These are phyloP conservation scores for Hypomyces perniciosus DNA, from an alignment of 2,329 filamentous ascomycete genomes.

Conservation along the genomic window DNA sequence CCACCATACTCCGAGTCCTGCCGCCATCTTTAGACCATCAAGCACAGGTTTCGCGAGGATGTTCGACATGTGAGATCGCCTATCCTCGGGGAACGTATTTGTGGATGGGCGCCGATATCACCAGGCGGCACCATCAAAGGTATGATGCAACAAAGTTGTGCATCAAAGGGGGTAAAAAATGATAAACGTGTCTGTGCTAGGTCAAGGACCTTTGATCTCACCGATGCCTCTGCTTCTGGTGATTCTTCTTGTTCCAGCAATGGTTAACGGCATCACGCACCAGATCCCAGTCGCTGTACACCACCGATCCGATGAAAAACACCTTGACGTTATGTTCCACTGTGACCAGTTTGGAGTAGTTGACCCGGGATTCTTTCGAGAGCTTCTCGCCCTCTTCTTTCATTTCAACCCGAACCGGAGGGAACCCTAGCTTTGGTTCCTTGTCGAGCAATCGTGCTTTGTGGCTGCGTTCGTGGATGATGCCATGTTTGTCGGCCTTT, in stretches of 20 bases:
- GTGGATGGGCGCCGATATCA: constrained; percentile 17
- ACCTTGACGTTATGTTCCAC: constrained; percentile 54
- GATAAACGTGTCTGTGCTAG: constrained; percentile 14
- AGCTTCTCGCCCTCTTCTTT: constrained; percentile 39
- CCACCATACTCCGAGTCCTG: neutral
- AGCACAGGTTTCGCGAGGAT: constrained; percentile 16
- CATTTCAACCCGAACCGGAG: constrained; percentile 40
- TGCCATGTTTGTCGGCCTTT: constrained; percentile 48
- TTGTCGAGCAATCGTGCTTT: constrained; percentile 28
- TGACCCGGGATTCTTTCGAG: constrained; percentile 46
- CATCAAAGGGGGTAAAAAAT: constrained; percentile 4
- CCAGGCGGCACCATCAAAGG: constrained; percentile 9
- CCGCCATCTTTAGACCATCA: neutral
- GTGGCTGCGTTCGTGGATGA: constrained; percentile 36
- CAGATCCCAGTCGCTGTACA: constrained; percentile 32
- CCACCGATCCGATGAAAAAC: constrained; percentile 49
- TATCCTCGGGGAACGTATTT: constrained; percentile 26
- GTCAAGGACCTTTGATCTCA: constrained; percentile 2
- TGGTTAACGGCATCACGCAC: constrained; percentile 41
- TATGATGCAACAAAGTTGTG: constrained; percentile 2
- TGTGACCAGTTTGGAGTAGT: constrained; percentile 51
- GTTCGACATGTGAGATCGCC: constrained; percentile 3
- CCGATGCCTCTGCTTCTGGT: constrained; percentile 25
- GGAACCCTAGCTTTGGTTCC: constrained; percentile 45
- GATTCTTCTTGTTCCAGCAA: constrained; percentile 44